Evolutionary conservation across 108 stramenopile genomes (phyloP).

Genomic region (Nannochloropsis oceanica): DNA sequence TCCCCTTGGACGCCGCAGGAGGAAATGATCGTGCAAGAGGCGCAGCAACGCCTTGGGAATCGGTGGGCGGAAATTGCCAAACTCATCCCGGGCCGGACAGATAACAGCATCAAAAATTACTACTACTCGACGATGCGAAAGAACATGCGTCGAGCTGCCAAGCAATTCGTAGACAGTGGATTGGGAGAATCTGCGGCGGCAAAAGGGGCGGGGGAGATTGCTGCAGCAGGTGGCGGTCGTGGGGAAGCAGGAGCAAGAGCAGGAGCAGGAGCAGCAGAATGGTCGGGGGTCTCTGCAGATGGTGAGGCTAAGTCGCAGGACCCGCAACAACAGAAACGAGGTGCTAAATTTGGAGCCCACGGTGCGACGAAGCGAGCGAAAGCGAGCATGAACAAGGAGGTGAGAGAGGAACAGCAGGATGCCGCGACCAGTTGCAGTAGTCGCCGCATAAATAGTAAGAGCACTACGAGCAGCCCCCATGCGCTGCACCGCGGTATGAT

Average conservation of each 20-base stretch:
- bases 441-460: not conserved
- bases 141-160: constrained; percentile 6
- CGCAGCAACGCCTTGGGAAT: constrained; percentile 37
- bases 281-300: not conserved
- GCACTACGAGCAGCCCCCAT: no score
- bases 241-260: not conserved
- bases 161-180: not conserved
- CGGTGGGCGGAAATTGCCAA: constrained; percentile 40
- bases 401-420: not conserved
- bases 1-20: constrained; percentile 57
- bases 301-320: not conserved
- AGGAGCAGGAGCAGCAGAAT: not conserved
- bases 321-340: not conserved
- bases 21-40: constrained; percentile 45
- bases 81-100: constrained; percentile 81
- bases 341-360: not conserved
- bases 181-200: not conserved
- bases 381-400: not conserved
- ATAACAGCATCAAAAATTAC: constrained; percentile 91
- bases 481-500: not conserved
- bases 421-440: not conserved
- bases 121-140: constrained; percentile 47
- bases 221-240: not conserved
- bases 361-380: not conserved
- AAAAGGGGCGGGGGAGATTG: not conserved